Evolutionary conservation across 805 yeast species (phyloP), one percentile per base, ranked within the genome.

Genomic region (Metschnikowia peoriensis): DNA sequence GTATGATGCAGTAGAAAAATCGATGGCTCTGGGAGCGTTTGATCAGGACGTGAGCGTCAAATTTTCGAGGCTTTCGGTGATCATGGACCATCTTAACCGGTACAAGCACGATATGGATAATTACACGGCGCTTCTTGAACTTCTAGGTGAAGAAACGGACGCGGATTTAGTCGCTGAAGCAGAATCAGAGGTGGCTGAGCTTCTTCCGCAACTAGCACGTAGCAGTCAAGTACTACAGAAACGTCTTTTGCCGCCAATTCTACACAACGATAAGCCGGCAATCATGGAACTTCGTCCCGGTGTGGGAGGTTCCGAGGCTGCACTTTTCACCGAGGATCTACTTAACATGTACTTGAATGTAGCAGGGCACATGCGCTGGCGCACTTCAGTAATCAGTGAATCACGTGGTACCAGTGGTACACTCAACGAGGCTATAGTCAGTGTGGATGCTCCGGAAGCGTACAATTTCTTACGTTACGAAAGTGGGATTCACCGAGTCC

Each of bases 401-500:
- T 76, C 80, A 7, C 77, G 71, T 32, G 83, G 82, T 44, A 80
- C 80, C 32, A 76, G 76, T 41, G 96, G 96, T 0, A 71, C 89
- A 6, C 71, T 83, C 1, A 94, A 86, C 61, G 97, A 96, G 11
- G 84, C 89, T 12, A 69, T 94, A 29, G 70, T 83, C 42, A 66
- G 74, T 53, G 78, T 94, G 9, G 87, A 87, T 57, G 83, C 83
- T 55, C 85, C 86, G 0, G 96, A 96, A 0, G 78, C 96, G 0
- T 94, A 86, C 64, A 85, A 85, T 57, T 64, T 77, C 40, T 68
- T 94, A 44, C 78, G 93, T 55, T 85, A 82, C 61, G 99, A 94
- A 66, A 90, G 96, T 29, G 99, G 99, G 4, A 97, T 94, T 7
- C 99, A 94, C 67, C 75, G 99, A 41, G 99, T 94, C 1, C 99